Conservation (phyloP, 495 filamentous ascomycete genomes). For the Aspergillus coremiiformis region DNA sequence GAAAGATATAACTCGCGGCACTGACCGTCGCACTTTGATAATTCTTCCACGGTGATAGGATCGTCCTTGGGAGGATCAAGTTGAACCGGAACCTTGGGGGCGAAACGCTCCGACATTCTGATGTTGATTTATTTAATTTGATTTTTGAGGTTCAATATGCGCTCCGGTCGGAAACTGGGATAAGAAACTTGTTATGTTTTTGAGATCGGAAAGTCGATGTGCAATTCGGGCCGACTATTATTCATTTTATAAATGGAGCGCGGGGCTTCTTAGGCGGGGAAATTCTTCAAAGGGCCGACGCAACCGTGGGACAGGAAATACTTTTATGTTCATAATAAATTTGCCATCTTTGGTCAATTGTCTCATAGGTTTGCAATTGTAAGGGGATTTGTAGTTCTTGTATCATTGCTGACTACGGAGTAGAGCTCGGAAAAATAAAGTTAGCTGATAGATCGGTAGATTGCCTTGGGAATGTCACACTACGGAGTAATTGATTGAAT, state of each 20-base stretch:
- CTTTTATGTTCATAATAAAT: neutral
- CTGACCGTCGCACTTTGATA: conserved; percentile 76
- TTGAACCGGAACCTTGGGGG: conserved; percentile 73
- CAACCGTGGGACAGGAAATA: conserved; percentile 8
- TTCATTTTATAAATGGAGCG: too few relatives aligned
- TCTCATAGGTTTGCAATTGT: too few relatives aligned
- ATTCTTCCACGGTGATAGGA: conserved; percentile 63
- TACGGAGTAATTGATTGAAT: too few relatives aligned
- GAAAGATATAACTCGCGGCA: too few relatives aligned
- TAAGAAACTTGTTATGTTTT: neutral
- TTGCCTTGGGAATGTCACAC: too few relatives aligned
- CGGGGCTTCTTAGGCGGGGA: conserved; percentile 19
- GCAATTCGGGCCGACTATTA: neutral
- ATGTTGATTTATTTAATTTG: neutral
- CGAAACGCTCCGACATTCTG: conserved; percentile 55
- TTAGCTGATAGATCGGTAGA: too few relatives aligned
- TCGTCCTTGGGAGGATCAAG: conserved; percentile 86
- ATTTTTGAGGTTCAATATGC: too few relatives aligned
- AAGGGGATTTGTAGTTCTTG: too few relatives aligned
- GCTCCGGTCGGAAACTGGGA: too few relatives aligned
- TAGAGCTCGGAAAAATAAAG: too few relatives aligned
- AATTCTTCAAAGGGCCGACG: conserved; percentile 3
- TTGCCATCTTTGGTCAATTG: too few relatives aligned
- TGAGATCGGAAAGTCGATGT: neutral
- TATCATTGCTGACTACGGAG: too few relatives aligned